Conservation (phyloP, 2,329 filamentous ascomycete genomes). For the Phoma sp. region DNA sequence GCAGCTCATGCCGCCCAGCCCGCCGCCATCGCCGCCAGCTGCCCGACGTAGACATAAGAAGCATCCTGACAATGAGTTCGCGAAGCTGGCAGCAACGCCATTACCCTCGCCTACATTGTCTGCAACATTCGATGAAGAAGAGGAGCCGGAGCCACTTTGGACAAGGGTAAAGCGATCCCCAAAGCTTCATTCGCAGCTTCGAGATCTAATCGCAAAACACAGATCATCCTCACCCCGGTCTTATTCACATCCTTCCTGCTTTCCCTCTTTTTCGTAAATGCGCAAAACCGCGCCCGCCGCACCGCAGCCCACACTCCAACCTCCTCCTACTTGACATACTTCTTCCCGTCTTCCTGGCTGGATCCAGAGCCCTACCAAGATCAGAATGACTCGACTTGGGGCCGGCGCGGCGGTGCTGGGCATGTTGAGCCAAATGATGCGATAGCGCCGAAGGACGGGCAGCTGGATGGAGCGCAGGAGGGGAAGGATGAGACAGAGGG, state of each 20-base stretch:
- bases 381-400: slow-evolving; percentile 38
- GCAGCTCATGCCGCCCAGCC: slow-evolving; percentile 33
- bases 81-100: slow-evolving; percentile 36
- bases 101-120: slow-evolving; percentile 32
- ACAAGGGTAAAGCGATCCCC: slow-evolving; percentile 27
- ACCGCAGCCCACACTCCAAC: slow-evolving; percentile 40
- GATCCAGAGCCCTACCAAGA: slow-evolving; percentile 56
- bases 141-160: slow-evolving; percentile 33
- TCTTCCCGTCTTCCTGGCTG: slow-evolving; percentile 39
- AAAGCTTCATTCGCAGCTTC: background rate
- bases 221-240: slow-evolving; percentile 67
- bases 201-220: background rate
- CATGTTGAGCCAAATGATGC: slow-evolving; percentile 35
- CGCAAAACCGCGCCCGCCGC: slow-evolving; percentile 61
- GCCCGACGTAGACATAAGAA: slow-evolving; percentile 32
- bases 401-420: slow-evolving; percentile 13
- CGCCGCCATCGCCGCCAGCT: slow-evolving; percentile 38
- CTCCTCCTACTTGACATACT: slow-evolving; percentile 29
- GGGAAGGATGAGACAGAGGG: background rate
- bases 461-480: slow-evolving; percentile 2
- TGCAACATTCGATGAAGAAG: slow-evolving; percentile 24
- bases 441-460: slow-evolving; percentile 20
- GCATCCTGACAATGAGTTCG: slow-evolving; percentile 39
- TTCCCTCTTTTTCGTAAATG: slow-evolving; percentile 70
- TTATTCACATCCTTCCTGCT: slow-evolving; percentile 70